These are phyloP conservation scores for Mucor circinelloides DNA, from an alignment of 371 early-diverging fungal species.

Conservation along the genomic window DNA sequence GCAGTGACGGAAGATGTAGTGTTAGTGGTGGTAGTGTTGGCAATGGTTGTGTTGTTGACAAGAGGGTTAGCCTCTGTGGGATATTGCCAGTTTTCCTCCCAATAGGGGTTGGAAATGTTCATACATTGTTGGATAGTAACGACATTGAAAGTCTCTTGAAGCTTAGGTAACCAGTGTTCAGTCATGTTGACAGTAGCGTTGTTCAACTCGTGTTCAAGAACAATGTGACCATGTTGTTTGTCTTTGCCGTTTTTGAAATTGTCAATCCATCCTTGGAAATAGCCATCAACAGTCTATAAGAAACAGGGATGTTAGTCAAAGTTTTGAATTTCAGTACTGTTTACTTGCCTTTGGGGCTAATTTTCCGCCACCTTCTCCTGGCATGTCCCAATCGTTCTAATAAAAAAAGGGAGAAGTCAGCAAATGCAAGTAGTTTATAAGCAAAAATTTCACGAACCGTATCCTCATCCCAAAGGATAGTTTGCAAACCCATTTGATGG, in stretches of 20 bases:
- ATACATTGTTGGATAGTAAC: constrained; percentile 52
- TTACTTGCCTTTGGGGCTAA: too few species aligned
- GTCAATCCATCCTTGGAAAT: constrained; percentile 45
- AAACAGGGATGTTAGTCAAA: too few species aligned
- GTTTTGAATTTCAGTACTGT: too few species aligned
- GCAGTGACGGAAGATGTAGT: neutral
- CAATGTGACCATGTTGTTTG: constrained; percentile 40
- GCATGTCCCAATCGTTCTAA: constrained; percentile 50
- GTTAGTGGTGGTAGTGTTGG: neutral
- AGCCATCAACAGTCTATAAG: constrained; percentile 30
- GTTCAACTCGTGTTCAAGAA: constrained; percentile 54
- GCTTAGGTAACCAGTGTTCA: constrained; percentile 47
- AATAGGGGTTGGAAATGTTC: constrained; percentile 54
- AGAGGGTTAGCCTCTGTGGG: constrained; percentile 20
- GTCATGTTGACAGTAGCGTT: constrained; percentile 47
- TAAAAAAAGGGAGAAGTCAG: neutral
- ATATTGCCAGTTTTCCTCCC: constrained; percentile 47
- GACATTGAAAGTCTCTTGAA: constrained; percentile 47
- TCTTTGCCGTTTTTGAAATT: constrained; percentile 34
- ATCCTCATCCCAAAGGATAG: constrained; percentile 50
- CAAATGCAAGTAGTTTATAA: neutral
- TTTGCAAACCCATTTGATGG: constrained; percentile 52
- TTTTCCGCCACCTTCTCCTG: constrained; percentile 46
- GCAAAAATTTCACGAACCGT: constrained; percentile 14
- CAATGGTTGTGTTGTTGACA: neutral